Conservation (phyloP, 2,329 filamentous ascomycete species). For the Ascomycota sp. region DNA sequence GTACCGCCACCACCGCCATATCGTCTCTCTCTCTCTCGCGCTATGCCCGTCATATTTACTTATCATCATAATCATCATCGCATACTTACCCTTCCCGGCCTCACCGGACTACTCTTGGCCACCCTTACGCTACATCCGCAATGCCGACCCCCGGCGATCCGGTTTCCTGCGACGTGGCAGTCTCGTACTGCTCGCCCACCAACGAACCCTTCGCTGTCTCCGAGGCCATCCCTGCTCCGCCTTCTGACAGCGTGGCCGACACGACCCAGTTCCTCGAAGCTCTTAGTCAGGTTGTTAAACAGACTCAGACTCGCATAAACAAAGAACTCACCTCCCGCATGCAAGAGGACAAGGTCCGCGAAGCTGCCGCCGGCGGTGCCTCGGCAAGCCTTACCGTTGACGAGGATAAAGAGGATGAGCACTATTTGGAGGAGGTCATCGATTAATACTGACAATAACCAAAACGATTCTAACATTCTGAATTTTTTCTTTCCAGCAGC, state of each 20-base stretch:
- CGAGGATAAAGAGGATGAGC: slow-evolving; percentile 43
- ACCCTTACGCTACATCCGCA: no score
- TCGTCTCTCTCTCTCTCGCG: no score
- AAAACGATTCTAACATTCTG: no score
- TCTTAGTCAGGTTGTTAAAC: slow-evolving; percentile 32
- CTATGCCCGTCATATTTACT: no score
- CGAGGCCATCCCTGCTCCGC: slow-evolving; percentile 14
- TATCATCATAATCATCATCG: no score
- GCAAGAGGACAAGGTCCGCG: slow-evolving; percentile 43
- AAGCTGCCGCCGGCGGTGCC: slow-evolving; percentile 9
- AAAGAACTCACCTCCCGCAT: slow-evolving; percentile 48
- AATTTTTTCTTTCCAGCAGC: no score
- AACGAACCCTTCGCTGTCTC: slow-evolving; percentile 24
- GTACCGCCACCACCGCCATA: no score
- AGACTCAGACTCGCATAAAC: slow-evolving; percentile 47
- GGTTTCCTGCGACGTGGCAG: no score
- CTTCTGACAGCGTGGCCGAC: slow-evolving; percentile 16
- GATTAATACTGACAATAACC: slow-evolving; percentile 28
- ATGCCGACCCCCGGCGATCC: no score
- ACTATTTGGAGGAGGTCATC: slow-evolving; percentile 68
- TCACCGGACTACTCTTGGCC: no score
- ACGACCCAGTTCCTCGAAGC: slow-evolving; percentile 36
- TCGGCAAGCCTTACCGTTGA: slow-evolving; percentile 14
- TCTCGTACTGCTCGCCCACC: slow-evolving; percentile 15
- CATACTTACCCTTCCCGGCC: no score